phyloP scores from a whole-genome alignment of 148 eudicot species.

The Rhododendron molle region DNA sequence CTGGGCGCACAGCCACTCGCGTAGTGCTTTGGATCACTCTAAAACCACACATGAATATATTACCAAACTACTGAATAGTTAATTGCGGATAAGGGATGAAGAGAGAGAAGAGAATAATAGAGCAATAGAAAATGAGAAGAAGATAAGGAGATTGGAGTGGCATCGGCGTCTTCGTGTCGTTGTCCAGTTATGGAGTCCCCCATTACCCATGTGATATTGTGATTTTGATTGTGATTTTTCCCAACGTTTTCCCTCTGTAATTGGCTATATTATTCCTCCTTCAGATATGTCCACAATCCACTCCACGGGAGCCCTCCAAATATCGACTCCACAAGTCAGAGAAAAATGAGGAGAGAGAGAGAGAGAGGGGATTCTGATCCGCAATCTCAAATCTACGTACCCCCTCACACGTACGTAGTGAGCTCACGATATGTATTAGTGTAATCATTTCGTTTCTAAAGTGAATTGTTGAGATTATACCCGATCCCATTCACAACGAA shows the following conservation, averaged over 20 bases:
- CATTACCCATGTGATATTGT: neutral
- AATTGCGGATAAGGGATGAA: no score
- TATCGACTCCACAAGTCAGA: neutral
- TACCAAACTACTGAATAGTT: no score
- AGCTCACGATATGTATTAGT: no score
- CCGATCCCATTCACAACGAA: no score
- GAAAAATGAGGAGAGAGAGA: neutral
- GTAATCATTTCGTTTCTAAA: no score
- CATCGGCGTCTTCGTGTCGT: conserved; percentile 33
- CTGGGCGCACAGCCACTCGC: no score
- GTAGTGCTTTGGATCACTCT: no score
- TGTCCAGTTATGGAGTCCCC: conserved; percentile 18
- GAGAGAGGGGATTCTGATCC: neutral
- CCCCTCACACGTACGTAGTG: no score
- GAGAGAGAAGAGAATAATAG: neutral
- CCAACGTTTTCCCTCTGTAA: neutral
- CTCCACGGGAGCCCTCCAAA: neutral
- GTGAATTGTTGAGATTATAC: no score
- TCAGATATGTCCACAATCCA: neutral
- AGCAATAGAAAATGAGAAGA: neutral
- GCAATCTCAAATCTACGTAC: no score
- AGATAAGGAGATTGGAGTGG: conserved; percentile 32
- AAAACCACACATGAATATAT: no score
- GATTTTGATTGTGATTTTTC: neutral
- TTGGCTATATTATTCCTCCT: neutral